phyloP scores from a whole-genome alignment of 768 basidiomycete species.

The Xerocomus brunneocitrinus region DNA sequence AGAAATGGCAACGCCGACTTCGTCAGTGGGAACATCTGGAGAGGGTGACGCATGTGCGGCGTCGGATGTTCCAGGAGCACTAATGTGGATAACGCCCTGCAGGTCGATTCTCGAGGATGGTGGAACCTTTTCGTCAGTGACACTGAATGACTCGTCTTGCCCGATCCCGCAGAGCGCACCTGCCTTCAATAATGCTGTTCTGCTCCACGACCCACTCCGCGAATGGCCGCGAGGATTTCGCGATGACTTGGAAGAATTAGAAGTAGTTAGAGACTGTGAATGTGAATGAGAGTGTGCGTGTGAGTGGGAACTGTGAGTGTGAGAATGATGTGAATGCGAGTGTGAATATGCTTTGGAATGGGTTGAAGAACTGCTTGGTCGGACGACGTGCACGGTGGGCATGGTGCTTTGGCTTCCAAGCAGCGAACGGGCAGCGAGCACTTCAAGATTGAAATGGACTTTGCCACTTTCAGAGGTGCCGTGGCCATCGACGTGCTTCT shows the following conservation, averaged over 20 bases:
- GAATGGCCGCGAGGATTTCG: slow-evolving; percentile 27
- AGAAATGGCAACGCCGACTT: slow-evolving; percentile 43
- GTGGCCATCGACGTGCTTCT: slow-evolving; percentile 17
- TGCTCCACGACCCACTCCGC: slow-evolving; percentile 37
- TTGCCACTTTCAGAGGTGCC: slow-evolving; percentile 22
- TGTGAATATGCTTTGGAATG: slow-evolving; percentile 29
- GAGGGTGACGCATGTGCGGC: slow-evolving; percentile 25
- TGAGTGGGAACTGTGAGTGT: slow-evolving; percentile 23
- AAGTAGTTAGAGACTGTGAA: slow-evolving; percentile 35
- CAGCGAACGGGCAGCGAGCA: slow-evolving; percentile 61
- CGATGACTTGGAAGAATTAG: slow-evolving; percentile 32
- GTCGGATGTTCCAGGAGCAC: neutral
- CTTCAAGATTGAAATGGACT: slow-evolving; percentile 38
- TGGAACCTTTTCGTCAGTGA: slow-evolving; percentile 20
- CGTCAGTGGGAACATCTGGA: slow-evolving; percentile 23
- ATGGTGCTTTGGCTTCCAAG: slow-evolving; percentile 60
- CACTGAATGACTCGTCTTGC: slow-evolving; percentile 21
- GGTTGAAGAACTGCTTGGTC: slow-evolving; percentile 13
- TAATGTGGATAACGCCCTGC: slow-evolving; percentile 17
- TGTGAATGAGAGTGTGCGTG: slow-evolving; percentile 33
- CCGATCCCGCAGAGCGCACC: slow-evolving; percentile 25
- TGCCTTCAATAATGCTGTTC: slow-evolving; percentile 36
- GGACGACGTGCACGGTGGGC: slow-evolving; percentile 34
- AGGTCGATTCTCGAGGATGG: slow-evolving; percentile 21
- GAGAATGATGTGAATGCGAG: slow-evolving; percentile 23